Evolutionary conservation across 805 yeast species (phyloP), one percentile per base, ranked within the genome.

Genomic region (Gaillardinia entomophila): DNA sequence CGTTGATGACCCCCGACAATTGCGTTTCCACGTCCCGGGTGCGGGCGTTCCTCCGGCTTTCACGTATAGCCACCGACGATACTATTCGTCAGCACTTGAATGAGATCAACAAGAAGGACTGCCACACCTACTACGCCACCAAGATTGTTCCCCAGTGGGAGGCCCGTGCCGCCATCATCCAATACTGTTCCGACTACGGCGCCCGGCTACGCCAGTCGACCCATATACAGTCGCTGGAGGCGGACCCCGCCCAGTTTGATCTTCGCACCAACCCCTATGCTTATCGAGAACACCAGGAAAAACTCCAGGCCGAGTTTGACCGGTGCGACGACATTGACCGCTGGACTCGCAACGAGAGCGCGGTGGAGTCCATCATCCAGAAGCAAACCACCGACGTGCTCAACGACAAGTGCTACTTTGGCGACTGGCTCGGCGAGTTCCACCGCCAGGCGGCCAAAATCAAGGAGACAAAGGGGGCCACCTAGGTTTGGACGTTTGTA

Each of bases 251-350:
- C 3, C 37, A 43, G 12, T 53, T 49, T 28, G 63, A 63, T 34
- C 46, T 62, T 26, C 42, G 68, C 19, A 35, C 51, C 2, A 67
- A 66, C 36, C 72, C 72, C 0, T 66, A 66, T 30, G 69, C 71
- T 4, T 35, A 40, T 16, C 49, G 44, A 31, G 42, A 48, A 32
- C 45, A 54, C 27, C 46, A 44, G 7, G 46, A 48, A 14, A 31
- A 38, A 19, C 13, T 53, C 3, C 42, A 51, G n/a, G 40, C 45
- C 11, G 57, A 47, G 32, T 57, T 37, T 27, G 35, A 44, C 3
- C 42, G 46, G 18, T 50, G 60, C 29, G 61, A 56, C 23, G 33
- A 46, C 7, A 47, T 66, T 5, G 61, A 58, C 14, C 48, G 45
- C 24, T 66, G 72, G 72, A 53, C 55, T 14, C 38, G 40, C 3